phyloP scores from a whole-genome alignment of 768 basidiomycete species.

The Psilocybe cubensis region DNA sequence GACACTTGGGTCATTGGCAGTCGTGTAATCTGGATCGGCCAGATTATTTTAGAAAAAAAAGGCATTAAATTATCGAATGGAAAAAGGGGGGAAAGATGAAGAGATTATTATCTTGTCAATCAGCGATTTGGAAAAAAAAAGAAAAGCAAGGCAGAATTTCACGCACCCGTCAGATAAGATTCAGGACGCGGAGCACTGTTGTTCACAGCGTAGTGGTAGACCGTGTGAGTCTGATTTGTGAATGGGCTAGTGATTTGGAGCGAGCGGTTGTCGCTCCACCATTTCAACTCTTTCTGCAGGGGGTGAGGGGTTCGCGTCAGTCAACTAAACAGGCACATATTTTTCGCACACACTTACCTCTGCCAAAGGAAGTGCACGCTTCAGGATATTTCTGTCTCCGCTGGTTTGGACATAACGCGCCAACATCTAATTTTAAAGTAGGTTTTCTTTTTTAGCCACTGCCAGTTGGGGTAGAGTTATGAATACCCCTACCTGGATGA shows the following conservation, averaged over 20 bases:
- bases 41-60: no score
- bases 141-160: neutral
- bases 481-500: conserved; percentile 86
- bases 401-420: conserved; percentile 77
- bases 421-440: conserved; percentile 71
- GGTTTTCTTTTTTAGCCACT: no score
- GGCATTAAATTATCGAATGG: no score
- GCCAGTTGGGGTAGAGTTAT: no score
- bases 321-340: neutral
- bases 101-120: neutral
- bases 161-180: conserved; percentile 66
- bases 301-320: neutral
- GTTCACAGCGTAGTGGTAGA: conserved; percentile 77
- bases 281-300: conserved; percentile 71
- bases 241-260: conserved; percentile 69
- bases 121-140: no score
- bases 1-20: conserved; percentile 68
- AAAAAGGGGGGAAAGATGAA: no score
- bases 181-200: conserved; percentile 92
- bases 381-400: conserved; percentile 75
- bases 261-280: conserved; percentile 83
- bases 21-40: conserved; percentile 66
- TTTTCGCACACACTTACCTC: conserved; percentile 49
- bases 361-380: conserved; percentile 81
- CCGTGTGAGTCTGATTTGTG: conserved; percentile 63